Evolutionary conservation across 83 land plant genomes (phyloP), one percentile per base, ranked within the genome.

Genomic region (Picea engelmannii): DNA sequence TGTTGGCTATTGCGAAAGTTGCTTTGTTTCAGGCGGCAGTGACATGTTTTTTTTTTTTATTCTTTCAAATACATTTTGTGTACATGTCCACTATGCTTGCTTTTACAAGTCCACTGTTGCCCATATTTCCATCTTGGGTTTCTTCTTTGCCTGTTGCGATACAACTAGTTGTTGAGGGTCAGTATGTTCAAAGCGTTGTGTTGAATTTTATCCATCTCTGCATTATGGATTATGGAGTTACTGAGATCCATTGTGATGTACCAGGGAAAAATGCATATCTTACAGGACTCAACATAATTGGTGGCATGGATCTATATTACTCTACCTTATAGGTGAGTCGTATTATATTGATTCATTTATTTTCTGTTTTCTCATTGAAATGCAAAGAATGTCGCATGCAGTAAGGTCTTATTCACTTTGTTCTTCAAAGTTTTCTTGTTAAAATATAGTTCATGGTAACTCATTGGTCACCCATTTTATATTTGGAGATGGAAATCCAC

Each of bases 241-340:
- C 35, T 31, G 35, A 31, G 35, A 31, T 31, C 35, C 35, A 31
- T 31, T 88, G 85, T 78, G 98, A 91, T 31, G 90, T 92, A 24
- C 96, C 98, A 11, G 93, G 99, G 35, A 82, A 95, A 25, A 95
- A 87, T 86, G 88, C 85, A 2, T 96, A 96, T 80, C 85, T 96
- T 1, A 95, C 92, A 0, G 99, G 96, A 9, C 90, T 96, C 18
- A 96, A 98, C 86, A 95, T 96, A 68, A 86, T 96, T 80, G 99
- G 98, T 60, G 99, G 99, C 70, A 92, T 96, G 91, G 89, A 97
- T 66, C 81, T 96, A 81, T 96, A 93, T 81, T 87, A 95, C 15
- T 92, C 95, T 79, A 95, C 95, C 17, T 42, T 96, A 10, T 96
- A 96, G 96, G 99, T 96, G 81, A 83, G 78, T 35, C 4, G 44